phyloP scores from a whole-genome alignment of 192 early-diverging fungal genomes.

The Dissophora ornata region DNA sequence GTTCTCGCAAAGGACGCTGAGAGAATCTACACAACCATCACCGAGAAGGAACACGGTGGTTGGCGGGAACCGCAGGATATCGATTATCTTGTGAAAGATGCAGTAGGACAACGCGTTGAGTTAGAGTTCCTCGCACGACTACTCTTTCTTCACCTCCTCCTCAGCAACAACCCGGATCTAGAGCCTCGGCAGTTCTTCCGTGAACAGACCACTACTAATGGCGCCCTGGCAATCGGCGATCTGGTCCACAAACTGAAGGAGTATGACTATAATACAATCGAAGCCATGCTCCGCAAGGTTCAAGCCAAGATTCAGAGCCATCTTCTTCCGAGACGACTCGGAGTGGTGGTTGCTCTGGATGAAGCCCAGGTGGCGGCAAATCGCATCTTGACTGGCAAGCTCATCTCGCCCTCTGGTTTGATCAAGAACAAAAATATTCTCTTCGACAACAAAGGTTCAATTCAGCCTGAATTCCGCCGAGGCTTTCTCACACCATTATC shows the following conservation, averaged over 20 bases:
- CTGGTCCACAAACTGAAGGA: constrained; percentile 15
- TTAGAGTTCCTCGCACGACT: constrained; percentile 45
- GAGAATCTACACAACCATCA: neutral
- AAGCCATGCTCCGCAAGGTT: constrained; percentile 13
- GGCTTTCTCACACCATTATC: constrained; percentile 39
- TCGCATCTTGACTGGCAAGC: neutral
- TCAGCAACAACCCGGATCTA: constrained; percentile 26
- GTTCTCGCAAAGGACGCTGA: constrained; percentile 31
- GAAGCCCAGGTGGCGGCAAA: constrained; percentile 29
- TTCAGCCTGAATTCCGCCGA: constrained; percentile 2
- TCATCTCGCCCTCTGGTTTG: constrained; percentile 24
- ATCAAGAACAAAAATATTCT: neutral
- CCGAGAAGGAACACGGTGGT: neutral
- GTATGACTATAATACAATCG: too few relatives aligned
- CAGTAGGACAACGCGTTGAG: constrained; percentile 24
- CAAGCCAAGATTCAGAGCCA: too few relatives aligned
- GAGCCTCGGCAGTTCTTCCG: constrained; percentile 29
- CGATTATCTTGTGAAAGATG: constrained; percentile 6
- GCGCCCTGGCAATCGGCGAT: constrained; percentile 15
- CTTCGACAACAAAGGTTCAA: constrained; percentile 16
- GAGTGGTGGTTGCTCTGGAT: constrained; percentile 31
- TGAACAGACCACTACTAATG: constrained; percentile 28
- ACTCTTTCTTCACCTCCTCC: constrained; percentile 32
- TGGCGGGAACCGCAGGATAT: neutral
- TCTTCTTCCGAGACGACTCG: constrained; percentile 4